Conservation (phyloP, 2,329 filamentous ascomycete species). For the Alternaria hordeiaustralica region DNA sequence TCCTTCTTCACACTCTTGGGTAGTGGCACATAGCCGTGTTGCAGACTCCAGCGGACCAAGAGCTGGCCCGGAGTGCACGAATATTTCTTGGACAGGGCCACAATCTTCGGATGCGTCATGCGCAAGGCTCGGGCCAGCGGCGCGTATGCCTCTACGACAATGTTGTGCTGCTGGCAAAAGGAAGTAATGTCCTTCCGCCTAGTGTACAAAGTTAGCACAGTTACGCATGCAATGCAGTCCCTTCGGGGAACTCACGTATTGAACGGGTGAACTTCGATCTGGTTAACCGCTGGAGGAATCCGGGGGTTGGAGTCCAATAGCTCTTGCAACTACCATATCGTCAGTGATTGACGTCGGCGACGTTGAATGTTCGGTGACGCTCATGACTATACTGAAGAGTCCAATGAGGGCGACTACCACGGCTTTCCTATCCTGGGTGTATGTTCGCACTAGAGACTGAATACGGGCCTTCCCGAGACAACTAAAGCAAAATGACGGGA, state of each 20-base stretch:
- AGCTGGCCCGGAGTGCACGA: slow-evolving; percentile 74
- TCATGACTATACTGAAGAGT: slow-evolving; percentile 1
- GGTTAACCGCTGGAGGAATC: slow-evolving; percentile 74
- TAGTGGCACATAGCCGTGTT: slow-evolving; percentile 74
- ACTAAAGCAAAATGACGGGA: slow-evolving; percentile 3
- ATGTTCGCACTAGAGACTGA: slow-evolving; percentile 4
- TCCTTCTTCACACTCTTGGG: slow-evolving; percentile 73
- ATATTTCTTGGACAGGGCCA: slow-evolving; percentile 70
- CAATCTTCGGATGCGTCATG: slow-evolving; percentile 71
- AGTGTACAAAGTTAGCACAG: slow-evolving; percentile 64
- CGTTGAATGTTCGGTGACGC: not conserved
- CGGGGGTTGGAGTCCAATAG: slow-evolving; percentile 68
- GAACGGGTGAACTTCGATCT: slow-evolving; percentile 82
- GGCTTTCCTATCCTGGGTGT: slow-evolving; percentile 2
- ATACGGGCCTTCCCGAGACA: slow-evolving; percentile 10
- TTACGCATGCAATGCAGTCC: not conserved
- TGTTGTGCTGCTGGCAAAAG: slow-evolving; percentile 69
- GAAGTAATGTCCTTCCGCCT: slow-evolving; percentile 66
- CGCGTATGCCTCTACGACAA: slow-evolving; percentile 80
- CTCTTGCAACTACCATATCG: slow-evolving; percentile 65
- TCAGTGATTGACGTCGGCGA: slow-evolving; percentile 18
- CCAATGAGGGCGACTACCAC: not conserved
- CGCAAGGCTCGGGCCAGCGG: slow-evolving; percentile 75
- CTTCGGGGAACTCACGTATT: slow-evolving; percentile 41
- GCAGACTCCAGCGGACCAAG: slow-evolving; percentile 78